Base-by-base conservation (phyloP, 768 basidiomycete species). In the Gloeophyllum trabeum region DNA sequence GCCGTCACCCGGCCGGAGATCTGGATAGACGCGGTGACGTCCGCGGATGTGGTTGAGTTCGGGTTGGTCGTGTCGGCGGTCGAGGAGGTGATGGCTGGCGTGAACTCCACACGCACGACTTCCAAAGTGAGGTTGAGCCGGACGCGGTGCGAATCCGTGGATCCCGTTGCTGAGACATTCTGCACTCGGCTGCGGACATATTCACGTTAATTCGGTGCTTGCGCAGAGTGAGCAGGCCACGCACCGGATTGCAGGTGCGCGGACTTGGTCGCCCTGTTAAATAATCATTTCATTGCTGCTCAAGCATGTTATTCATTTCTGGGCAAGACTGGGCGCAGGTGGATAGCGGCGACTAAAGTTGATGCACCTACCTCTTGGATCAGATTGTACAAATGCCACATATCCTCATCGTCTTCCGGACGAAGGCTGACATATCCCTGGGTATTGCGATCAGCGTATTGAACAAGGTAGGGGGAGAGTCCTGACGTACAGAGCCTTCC, bases 301-400 rank as follows among this genome's bases (percentile, higher is more conserved):
- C n/a, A n/a, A n/a, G n/a, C n/a, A n/a, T n/a, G n/a, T n/a, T n/a
- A n/a, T n/a, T n/a, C n/a, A n/a, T n/a, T n/a, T n/a, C n/a, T n/a
- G n/a, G n/a, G n/a, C n/a, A n/a, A n/a, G n/a, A n/a, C n/a, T n/a
- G n/a, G n/a, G n/a, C n/a, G n/a, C n/a, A n/a, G n/a, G n/a, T n/a
- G n/a, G n/a, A n/a, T n/a, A n/a, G n/a, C n/a, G n/a, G n/a, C n/a
- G n/a, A n/a, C n/a, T n/a, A n/a, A n/a, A n/a, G n/a, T n/a, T n/a
- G 28, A n/a, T 24, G 12, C 30, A 40, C 69, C 40, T 36, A 75
- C 75, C 59, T 83, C 70, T 49, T 87, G 77, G 42, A 99, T 96
- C 43, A 99, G 70, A 65, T 99, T 98, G 62, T 98, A 99, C 22
- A 97, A 70, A 70, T 99, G 96, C 93, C 94, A 99, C 85, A 99